Percentiles rank a stretch among this genome's conserved stretches.
Conservation (phyloP, 2,329 filamentous ascomycete species). For the Ustulina deusta region DNA sequence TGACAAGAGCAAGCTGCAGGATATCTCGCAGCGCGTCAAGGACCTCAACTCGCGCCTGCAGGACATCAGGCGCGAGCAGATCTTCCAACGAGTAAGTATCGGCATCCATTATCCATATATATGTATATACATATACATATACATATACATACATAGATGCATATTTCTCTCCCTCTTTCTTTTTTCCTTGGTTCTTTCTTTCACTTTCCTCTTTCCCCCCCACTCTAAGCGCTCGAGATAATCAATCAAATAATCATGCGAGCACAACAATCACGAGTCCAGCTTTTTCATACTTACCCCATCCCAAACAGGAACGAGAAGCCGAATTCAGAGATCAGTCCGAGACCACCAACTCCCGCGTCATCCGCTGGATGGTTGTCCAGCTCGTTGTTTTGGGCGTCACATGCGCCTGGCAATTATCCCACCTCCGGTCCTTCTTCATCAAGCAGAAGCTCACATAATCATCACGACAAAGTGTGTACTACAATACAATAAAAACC, state of each 20-base stretch:
- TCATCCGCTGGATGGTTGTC: constrained; percentile 93
- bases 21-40: constrained; percentile 87
- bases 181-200: constrained; percentile 1
- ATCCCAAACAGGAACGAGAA: constrained; percentile 82
- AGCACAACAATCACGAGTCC: not conserved
- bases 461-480: constrained; percentile 33
- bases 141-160: no score
- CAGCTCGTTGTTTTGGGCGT: constrained; percentile 85
- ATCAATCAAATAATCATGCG: not conserved
- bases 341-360: constrained; percentile 89
- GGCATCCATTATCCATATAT: no score
- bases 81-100: constrained; percentile 85
- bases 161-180: not conserved
- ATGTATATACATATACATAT: no score
- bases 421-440: constrained; percentile 95
- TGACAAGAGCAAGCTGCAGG: constrained; percentile 92
- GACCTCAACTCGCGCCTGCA: constrained; percentile 88
- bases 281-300: constrained; percentile 6
- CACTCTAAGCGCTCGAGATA: not conserved
- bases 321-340: constrained; percentile 98
- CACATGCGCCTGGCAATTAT: constrained; percentile 97
- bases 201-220: not conserved
- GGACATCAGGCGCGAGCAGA: constrained; percentile 93
- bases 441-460: constrained; percentile 99
- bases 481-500: constrained; percentile 10